Evolutionary conservation across 805 yeast genomes (phyloP).

Genomic region (Ogataea saltuana): DNA sequence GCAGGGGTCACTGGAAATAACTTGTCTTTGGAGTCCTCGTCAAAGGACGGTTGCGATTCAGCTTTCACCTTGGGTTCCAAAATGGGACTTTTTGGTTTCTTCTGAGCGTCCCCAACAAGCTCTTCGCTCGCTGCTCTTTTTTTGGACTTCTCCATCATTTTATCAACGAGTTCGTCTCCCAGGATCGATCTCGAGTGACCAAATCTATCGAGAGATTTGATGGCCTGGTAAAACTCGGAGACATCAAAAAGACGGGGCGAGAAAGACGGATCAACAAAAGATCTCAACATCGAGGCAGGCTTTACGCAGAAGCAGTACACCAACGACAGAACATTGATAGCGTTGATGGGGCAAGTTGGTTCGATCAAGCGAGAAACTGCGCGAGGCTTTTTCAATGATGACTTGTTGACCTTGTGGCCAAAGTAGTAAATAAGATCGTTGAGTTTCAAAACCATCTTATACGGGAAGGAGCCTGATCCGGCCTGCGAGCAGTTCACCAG

Average conservation of each 20-base stretch:
- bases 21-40: neutral
- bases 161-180: constrained; percentile 25
- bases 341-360: constrained; percentile 28
- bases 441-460: constrained; percentile 27
- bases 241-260: constrained; percentile 31
- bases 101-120: too few species aligned
- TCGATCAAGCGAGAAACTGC: constrained; percentile 25
- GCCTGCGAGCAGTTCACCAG: constrained; percentile 31
- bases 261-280: constrained; percentile 27
- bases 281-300: constrained; percentile 17
- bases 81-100: too few species aligned
- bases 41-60: too few species aligned
- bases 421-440: constrained; percentile 31
- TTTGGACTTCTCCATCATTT: constrained; percentile 20
- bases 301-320: constrained; percentile 33
- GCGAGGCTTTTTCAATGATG: constrained; percentile 31
- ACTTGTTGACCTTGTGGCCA: constrained; percentile 31
- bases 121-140: constrained; percentile 1
- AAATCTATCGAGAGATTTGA: constrained; percentile 30
- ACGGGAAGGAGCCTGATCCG: constrained; percentile 21
- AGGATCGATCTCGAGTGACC: constrained; percentile 24
- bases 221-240: constrained; percentile 28
- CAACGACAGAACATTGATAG: constrained; percentile 32
- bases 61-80: too few species aligned
- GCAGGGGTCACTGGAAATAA: constrained; percentile 22